Base-by-base conservation (phyloP, 2,329 filamentous ascomycete species). In the Pseudopithomyces maydicus region DNA sequence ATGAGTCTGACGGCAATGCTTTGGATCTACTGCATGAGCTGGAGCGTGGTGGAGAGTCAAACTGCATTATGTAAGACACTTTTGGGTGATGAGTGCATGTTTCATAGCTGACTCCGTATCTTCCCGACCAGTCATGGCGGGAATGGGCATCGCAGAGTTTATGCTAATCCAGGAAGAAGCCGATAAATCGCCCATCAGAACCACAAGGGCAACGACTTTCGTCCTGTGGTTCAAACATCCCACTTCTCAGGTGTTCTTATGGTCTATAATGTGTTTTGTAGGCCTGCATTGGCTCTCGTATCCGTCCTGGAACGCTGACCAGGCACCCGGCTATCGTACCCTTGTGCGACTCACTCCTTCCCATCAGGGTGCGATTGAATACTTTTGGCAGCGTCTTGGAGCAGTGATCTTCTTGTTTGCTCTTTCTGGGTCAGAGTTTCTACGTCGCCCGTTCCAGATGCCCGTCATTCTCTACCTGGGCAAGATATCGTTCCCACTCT, bases 381-480 rank as follows among this genome's bases (percentile, higher is more conserved):
- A 84, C 26, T 86, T 83, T 72, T 88, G 82, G 80, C 83, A 86
- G 62, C 80, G 80, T 51, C 68, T 80, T 41, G 85, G 85, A 3
- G 80, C 83, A 1, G 73, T 84, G 29, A 57, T 68, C 17, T 53
- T 59, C 17, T 48, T 70, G 7, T 53, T 66, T 43, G 61, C 63
- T 3, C 47, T 65, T 17, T 57, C 52, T 38, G 60, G 62, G 42
- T 57, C 48, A 12, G 38, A 52, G 3, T 41, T 54, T 15, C 56
- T 77, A 43, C 74, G 77, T 46, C 59, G 58, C 12, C 74, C 79
- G 4, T 81, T 84, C 61, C 78, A 77, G 47, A 75, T 74, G 2
- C 62, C 68, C 0, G 42, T 81, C 4, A 77, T 80, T 3, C 79
- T 82, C 58, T 85, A 85, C 65, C 77, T 82, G 22, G 83, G 82